phyloP scores from a whole-genome alignment of 768 basidiomycete genomes.

The Gyrodon lividus region DNA sequence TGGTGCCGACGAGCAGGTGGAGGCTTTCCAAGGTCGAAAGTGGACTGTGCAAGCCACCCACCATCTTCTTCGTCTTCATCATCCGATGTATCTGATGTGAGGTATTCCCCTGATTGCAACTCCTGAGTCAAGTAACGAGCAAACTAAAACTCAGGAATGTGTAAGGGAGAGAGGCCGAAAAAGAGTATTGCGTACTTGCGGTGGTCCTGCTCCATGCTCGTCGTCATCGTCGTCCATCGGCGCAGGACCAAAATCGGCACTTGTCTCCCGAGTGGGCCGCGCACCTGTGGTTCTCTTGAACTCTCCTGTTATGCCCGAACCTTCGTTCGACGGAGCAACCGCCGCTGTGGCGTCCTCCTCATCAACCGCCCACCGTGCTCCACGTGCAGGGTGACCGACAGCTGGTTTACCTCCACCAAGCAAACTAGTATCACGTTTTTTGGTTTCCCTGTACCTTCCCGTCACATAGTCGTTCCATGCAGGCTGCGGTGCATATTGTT shows the following conservation, averaged over 20 bases:
- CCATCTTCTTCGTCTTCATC: conserved; percentile 62
- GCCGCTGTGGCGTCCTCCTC: conserved; percentile 47
- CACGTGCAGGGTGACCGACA: conserved; percentile 35
- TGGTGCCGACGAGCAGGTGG: conserved; percentile 49
- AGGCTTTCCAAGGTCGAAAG: conserved; percentile 56
- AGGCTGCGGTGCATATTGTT: conserved; percentile 66
- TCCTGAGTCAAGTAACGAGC: conserved; percentile 77
- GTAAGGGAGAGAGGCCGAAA: neutral
- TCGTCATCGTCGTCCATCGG: conserved; percentile 49
- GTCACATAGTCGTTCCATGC: conserved; percentile 91
- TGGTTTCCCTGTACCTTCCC: conserved; percentile 83
- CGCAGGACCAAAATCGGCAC: conserved; percentile 63
- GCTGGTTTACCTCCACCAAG: conserved; percentile 87
- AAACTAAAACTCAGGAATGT: conserved; percentile 48
- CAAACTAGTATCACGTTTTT: conserved; percentile 72
- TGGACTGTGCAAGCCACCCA: conserved; percentile 79
- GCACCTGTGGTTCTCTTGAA: conserved; percentile 50
- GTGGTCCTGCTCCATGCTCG: conserved; percentile 41
- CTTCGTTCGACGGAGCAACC: conserved; percentile 19
- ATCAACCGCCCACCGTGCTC: conserved; percentile 66
- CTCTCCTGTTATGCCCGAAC: conserved; percentile 47
- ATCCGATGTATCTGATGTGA: conserved; percentile 51
- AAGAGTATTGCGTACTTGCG: conserved; percentile 38
- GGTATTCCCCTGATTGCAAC: conserved; percentile 60
- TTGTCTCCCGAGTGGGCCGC: conserved; percentile 47